phyloP scores from a whole-genome alignment of 306 rosid species.

The Sindora glabra region DNA sequence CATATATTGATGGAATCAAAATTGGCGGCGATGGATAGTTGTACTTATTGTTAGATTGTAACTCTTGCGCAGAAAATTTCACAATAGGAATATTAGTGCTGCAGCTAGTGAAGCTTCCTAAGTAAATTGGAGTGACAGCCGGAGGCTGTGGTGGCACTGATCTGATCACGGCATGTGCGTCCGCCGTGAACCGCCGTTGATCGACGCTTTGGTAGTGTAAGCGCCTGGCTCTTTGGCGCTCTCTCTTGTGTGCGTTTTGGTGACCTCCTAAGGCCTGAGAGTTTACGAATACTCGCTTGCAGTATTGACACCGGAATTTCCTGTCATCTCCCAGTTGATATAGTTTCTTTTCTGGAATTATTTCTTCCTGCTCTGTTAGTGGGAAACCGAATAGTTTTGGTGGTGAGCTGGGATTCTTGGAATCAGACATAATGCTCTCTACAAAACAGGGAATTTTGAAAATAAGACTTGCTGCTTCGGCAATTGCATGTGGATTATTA shows the following conservation, averaged over 20 bases:
- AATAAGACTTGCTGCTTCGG: not conserved
- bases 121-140: not conserved
- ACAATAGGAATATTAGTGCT: not conserved
- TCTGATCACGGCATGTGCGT: conserved; percentile 4
- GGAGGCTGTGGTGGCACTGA: not conserved
- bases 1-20: not conserved
- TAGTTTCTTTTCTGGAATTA: conserved; percentile 5
- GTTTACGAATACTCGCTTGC: conserved; percentile 44
- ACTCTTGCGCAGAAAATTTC: not conserved
- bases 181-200: conserved; percentile 1
- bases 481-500: no score
- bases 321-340: conserved; percentile 18
- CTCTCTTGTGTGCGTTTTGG: conserved; percentile 77
- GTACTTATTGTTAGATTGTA: not conserved
- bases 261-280: conserved; percentile 76
- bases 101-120: not conserved
- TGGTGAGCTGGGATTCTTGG: conserved; percentile 9
- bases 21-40: not conserved
- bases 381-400: conserved; percentile 56
- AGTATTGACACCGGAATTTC: conserved; percentile 58
- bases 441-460: no score
- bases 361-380: conserved; percentile 25
- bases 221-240: conserved; percentile 51
- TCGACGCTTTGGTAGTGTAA: conserved; percentile 19
- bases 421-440: conserved; percentile 27